phyloP scores from a whole-genome alignment of 352 stramenopile genomes.

The Proteromonas lacertae region DNA sequence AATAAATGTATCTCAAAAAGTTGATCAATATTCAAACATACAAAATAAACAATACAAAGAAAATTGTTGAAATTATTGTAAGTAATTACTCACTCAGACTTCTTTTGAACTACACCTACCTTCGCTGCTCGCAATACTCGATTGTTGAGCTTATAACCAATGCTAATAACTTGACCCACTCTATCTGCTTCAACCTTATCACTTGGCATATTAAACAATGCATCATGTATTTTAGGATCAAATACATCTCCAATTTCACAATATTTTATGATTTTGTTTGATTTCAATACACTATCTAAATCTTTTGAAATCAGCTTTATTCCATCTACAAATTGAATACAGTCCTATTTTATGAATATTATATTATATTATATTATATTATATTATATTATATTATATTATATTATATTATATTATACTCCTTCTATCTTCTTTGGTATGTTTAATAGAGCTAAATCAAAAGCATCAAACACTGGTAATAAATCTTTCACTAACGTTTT shows the following conservation, averaged over 20 bases:
- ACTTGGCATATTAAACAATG: conserved; percentile 83
- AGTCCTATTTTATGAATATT: no score
- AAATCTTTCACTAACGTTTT: conserved; percentile 76
- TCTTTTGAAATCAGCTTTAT: neutral
- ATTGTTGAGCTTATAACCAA: conserved; percentile 71
- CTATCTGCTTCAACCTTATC: conserved; percentile 34
- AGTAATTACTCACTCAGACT: no score
- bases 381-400: no score
- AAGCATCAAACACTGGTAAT: conserved; percentile 86
- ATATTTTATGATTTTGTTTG: conserved; percentile 44
- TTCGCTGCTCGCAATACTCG: conserved; percentile 73
- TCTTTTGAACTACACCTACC: no score
- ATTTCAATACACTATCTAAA: conserved; percentile 4
- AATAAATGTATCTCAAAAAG: no score
- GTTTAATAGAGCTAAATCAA: conserved; percentile 58
- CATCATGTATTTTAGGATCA: conserved; percentile 85
- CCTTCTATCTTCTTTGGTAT: conserved; percentile 17
- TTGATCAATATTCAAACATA: no score
- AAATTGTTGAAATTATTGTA: no score
- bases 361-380: no score
- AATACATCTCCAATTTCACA: conserved; percentile 71
- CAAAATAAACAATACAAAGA: no score
- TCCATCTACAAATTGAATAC: conserved; percentile 29
- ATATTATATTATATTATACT: no score
- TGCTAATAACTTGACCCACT: conserved; percentile 81